Percentiles rank a stretch among this genome's conserved stretches.
These are phyloP conservation scores for Termitomyces sp. DNA, from an alignment of 768 basidiomycete species.

Conservation along the genomic window DNA sequence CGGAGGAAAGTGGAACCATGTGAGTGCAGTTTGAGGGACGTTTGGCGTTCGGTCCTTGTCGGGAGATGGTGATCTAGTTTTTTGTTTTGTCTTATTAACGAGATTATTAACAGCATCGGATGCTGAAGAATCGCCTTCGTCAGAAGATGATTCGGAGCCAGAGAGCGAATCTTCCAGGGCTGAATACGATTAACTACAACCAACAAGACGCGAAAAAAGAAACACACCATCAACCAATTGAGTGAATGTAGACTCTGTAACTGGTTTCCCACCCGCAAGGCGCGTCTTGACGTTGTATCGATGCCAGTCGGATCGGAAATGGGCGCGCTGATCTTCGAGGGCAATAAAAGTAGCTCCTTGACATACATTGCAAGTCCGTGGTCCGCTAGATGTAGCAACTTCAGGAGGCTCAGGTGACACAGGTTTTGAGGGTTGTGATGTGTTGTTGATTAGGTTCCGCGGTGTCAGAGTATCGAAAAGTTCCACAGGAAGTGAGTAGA, in stretches of 20 bases:
- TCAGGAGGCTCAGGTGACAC: conserved; percentile 29
- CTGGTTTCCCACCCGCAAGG: conserved; percentile 56
- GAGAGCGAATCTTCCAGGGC: conserved; percentile 87
- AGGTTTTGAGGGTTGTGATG: conserved; percentile 27
- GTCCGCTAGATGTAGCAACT: conserved; percentile 32
- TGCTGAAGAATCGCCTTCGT: conserved; percentile 48
- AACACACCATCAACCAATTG: conserved; percentile 76
- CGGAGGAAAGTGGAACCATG: conserved; percentile 89
- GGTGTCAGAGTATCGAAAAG: conserved; percentile 70
- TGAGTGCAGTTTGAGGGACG: conserved; percentile 59
- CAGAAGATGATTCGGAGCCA: conserved; percentile 79
- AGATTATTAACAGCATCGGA: conserved; percentile 69
- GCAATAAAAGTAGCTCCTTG: conserved; percentile 64
- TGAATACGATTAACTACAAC: conserved; percentile 23
- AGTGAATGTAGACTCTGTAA: conserved; percentile 70
- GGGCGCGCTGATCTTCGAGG: conserved; percentile 78
- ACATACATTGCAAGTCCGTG: conserved; percentile 70
- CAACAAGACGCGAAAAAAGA: background rate
- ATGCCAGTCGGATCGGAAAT: conserved; percentile 97
- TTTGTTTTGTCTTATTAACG: conserved; percentile 54
- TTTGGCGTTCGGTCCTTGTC: conserved; percentile 26
- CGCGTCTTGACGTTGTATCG: conserved; percentile 92
- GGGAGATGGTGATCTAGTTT: conserved; percentile 45
- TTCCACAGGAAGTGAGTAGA: conserved; percentile 69
- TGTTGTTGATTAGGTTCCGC: conserved; percentile 52